These are phyloP conservation scores for Cyberlindnera mrakii DNA, from an alignment of 805 yeast species.

Conservation along the genomic window DNA sequence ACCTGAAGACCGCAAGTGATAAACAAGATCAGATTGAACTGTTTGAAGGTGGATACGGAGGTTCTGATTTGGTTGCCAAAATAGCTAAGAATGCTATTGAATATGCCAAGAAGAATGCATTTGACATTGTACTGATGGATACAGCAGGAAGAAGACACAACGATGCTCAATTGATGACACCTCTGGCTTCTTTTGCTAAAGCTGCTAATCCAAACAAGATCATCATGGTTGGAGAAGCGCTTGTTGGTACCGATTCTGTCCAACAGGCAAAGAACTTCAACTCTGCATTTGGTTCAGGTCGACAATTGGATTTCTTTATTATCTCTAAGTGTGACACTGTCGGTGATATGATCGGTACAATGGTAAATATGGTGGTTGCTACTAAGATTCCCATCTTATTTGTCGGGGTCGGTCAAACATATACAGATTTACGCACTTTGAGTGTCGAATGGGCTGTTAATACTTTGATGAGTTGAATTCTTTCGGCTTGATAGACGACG, in stretches of 20 bases:
- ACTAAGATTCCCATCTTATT: constrained; percentile 93
- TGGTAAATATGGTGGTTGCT: constrained; percentile 96
- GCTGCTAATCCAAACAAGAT: constrained; percentile 94
- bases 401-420: constrained; percentile 96
- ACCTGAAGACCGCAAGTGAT: constrained; percentile 63
- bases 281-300: constrained; percentile 79
- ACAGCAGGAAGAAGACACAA: constrained; percentile 98
- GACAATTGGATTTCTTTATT: constrained; percentile 83
- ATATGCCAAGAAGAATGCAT: constrained; percentile 61
- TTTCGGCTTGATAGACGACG: too few species aligned
- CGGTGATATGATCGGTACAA: constrained; percentile 91
- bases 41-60: constrained; percentile 94
- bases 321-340: constrained; percentile 96
- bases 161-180: constrained; percentile 92
- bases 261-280: constrained; percentile 92
- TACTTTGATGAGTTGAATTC: constrained; percentile 56
- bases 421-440: constrained; percentile 85
- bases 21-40: constrained; percentile 50
- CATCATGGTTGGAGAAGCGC: constrained; percentile 97
- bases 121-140: constrained; percentile 86
- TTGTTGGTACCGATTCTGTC: constrained; percentile 96
- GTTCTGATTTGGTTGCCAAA: constrained; percentile 88
- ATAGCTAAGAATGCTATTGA: constrained; percentile 89
- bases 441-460: constrained; percentile 92
- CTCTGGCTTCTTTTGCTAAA: constrained; percentile 88